Evolutionary conservation across 495 filamentous ascomycete genomes (phyloP).

Genomic region (Tuber umbilicatum): DNA sequence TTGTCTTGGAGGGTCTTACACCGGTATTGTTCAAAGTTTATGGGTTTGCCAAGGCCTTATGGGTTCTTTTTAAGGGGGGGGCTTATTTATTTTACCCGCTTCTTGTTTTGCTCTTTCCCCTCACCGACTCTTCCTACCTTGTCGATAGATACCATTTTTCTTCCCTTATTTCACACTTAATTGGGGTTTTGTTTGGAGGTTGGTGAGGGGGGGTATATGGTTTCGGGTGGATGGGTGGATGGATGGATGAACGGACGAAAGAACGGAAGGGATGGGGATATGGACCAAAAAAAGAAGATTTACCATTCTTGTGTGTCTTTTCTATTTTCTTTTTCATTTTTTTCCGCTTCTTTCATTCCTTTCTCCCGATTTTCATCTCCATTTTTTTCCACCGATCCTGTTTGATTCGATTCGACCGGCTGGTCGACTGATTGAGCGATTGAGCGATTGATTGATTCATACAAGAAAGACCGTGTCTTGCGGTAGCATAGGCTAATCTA

Average conservation of each 20-base stretch:
- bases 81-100: not conserved
- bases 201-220: not conserved
- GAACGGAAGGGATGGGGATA: not conserved
- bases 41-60: not conserved
- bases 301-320: conserved; percentile 6
- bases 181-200: not conserved
- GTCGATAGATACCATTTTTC: not conserved
- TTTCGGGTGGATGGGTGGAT: not conserved
- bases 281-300: not conserved
- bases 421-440: not conserved
- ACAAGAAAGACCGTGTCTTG: conserved; percentile 23
- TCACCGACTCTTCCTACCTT: not conserved
- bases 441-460: not conserved
- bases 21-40: not conserved
- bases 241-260: too few relatives aligned
- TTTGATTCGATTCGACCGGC: not conserved
- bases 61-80: not conserved
- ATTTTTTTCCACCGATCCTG: conserved; percentile 17
- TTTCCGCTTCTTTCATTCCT: conserved; percentile 1
- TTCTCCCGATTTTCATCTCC: conserved; percentile 16
- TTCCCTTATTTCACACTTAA: not conserved
- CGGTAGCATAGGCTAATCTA: conserved; percentile 16
- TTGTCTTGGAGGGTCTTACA: not conserved
- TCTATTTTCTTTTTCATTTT: not conserved
- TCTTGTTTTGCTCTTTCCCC: not conserved